A percentile compares a stretch with the other conserved stretches of the same genome.
Evolutionary conservation across 768 basidiomycete species (phyloP).

Genomic region (Chalciporus chontae): DNA sequence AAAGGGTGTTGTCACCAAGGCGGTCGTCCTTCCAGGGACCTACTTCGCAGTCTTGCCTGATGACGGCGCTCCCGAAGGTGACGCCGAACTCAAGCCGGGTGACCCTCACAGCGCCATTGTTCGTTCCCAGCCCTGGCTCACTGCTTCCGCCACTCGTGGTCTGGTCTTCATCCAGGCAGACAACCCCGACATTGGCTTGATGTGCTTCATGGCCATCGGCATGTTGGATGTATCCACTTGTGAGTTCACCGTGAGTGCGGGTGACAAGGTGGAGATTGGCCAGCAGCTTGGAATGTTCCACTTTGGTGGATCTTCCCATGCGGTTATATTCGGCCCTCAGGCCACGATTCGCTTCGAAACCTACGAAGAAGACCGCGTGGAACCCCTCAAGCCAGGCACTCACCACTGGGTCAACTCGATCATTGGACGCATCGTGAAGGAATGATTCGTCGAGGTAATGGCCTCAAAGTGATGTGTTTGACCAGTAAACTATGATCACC

Average conservation of each 20-base stretch:
- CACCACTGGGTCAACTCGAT: slow-evolving; percentile 10
- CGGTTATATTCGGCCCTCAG: slow-evolving; percentile 36
- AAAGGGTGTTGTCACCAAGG: slow-evolving; percentile 36
- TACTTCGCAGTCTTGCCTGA: slow-evolving; percentile 14
- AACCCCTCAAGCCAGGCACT: background rate
- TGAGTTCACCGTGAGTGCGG: slow-evolving; percentile 44
- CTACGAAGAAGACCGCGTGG: background rate
- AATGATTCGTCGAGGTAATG: too few species aligned
- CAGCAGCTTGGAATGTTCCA: slow-evolving; percentile 59
- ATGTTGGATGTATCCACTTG: slow-evolving; percentile 65
- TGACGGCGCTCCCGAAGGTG: background rate
- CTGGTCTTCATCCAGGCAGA: slow-evolving; percentile 54
- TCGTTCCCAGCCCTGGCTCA: slow-evolving; percentile 40
- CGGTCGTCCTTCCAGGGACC: slow-evolving; percentile 27
- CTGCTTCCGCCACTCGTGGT: slow-evolving; percentile 44
- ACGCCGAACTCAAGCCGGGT: background rate
- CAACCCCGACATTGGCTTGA: slow-evolving; percentile 45
- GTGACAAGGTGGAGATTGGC: slow-evolving; percentile 45
- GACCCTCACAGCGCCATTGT: slow-evolving; percentile 20
- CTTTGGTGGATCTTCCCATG: slow-evolving; percentile 55
- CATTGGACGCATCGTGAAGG: background rate
- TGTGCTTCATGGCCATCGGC: slow-evolving; percentile 54
- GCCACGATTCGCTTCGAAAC: background rate
- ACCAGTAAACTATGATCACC: too few species aligned
- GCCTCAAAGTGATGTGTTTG: too few species aligned